Evolutionary conservation across 441 rosid genomes (phyloP).

Genomic region (Pelargonium australe): DNA sequence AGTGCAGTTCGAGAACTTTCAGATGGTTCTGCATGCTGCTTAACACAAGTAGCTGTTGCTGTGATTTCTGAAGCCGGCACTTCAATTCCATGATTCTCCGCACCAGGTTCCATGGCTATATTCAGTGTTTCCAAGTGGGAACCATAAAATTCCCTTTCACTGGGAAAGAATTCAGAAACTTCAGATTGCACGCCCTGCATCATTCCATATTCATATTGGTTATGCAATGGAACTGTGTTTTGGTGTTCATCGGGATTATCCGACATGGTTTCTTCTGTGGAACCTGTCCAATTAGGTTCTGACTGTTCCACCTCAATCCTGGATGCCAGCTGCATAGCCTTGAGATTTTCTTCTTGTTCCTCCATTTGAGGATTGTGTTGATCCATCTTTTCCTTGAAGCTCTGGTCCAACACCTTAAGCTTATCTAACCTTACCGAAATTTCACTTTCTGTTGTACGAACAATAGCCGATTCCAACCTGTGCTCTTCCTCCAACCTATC

Average conservation of each 20-base stretch:
- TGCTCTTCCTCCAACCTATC: neutral
- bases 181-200: neutral
- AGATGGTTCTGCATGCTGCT: too few species aligned
- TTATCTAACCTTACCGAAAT: neutral
- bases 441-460: neutral
- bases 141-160: neutral
- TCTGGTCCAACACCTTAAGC: neutral
- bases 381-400: constrained; percentile 1
- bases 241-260: neutral
- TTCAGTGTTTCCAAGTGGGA: neutral
- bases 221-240: neutral
- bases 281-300: neutral
- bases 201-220: neutral
- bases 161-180: neutral
- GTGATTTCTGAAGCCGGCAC: neutral
- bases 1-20: too few species aligned
- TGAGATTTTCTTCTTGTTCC: neutral
- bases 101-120: neutral
- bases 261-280: neutral
- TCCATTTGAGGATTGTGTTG: neutral
- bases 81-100: neutral
- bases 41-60: neutral
- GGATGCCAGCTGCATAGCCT: neutral
- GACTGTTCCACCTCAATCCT: neutral
- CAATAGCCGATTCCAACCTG: neutral